These are phyloP conservation scores for Geotrichum citri-aurantii DNA, from an alignment of 1,139 yeast species.

Conservation along the genomic window DNA sequence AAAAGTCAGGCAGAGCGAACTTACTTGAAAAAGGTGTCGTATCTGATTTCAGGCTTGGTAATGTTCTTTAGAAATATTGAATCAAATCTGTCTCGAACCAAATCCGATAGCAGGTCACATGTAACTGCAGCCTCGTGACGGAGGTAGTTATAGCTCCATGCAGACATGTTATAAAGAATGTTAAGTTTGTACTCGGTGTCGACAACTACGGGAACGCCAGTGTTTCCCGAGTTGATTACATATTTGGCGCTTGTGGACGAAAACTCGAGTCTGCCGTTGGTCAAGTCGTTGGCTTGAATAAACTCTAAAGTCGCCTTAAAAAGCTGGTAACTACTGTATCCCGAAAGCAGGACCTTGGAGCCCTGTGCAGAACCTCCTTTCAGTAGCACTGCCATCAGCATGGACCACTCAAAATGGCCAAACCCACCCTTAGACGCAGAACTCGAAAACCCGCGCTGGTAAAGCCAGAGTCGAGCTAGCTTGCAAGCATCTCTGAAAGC, in stretches of 20 bases:
- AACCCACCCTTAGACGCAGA: slow-evolving; percentile 58
- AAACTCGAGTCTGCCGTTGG: slow-evolving; percentile 32
- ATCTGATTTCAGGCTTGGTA: slow-evolving; percentile 50
- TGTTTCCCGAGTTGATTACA: slow-evolving; percentile 7
- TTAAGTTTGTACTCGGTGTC: slow-evolving; percentile 73
- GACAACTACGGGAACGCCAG: slow-evolving; percentile 38
- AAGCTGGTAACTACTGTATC: slow-evolving; percentile 86
- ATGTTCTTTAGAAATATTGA: slow-evolving; percentile 70
- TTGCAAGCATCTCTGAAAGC: slow-evolving; percentile 86
- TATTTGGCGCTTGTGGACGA: slow-evolving; percentile 19
- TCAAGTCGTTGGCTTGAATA: slow-evolving; percentile 70
- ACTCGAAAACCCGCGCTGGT: slow-evolving; percentile 76
- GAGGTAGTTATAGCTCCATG: slow-evolving; percentile 57
- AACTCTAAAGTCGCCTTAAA: slow-evolving; percentile 83
- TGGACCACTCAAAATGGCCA: slow-evolving; percentile 86
- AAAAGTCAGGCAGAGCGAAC: background rate
- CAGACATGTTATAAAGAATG: slow-evolving; percentile 74
- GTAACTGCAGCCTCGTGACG: slow-evolving; percentile 66
- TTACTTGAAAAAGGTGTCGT: slow-evolving; percentile 50
- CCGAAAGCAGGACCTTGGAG: slow-evolving; percentile 69
- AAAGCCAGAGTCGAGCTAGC: slow-evolving; percentile 83
- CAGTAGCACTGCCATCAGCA: slow-evolving; percentile 71
- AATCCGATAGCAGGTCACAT: slow-evolving; percentile 63
- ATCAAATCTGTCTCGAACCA: slow-evolving; percentile 77
- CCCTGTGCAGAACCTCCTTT: slow-evolving; percentile 81